Evolutionary conservation across 208 protist species (phyloP).

Genomic region (Wallacemonas sp.): DNA sequence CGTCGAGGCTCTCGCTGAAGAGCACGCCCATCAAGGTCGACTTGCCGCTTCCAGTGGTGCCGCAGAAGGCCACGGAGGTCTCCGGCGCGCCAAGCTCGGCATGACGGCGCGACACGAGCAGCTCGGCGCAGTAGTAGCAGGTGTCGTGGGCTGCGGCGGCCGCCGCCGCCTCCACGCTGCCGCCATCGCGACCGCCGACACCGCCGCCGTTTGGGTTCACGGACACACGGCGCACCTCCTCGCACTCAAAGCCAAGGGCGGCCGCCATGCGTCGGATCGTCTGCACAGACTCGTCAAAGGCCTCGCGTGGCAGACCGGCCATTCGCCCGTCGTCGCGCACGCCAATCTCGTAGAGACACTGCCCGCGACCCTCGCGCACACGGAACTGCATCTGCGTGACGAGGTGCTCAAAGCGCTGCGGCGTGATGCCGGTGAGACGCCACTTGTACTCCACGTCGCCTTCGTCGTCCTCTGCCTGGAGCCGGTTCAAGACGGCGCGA

Average conservation of each 20-base stretch:
- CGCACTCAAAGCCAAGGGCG: conserved; percentile 50
- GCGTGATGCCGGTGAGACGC: conserved; percentile 84
- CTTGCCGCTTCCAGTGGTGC: conserved; percentile 82
- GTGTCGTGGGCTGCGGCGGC: too few species aligned
- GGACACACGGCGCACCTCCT: neutral
- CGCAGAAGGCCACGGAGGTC: conserved; percentile 84
- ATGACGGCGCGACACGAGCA: conserved; percentile 75
- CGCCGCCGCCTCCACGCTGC: too few species aligned
- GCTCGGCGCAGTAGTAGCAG: conserved; percentile 82
- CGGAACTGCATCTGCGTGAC: conserved; percentile 95
- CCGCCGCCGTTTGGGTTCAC: neutral
- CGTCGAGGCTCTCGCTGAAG: conserved; percentile 69
- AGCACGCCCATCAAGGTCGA: conserved; percentile 85
- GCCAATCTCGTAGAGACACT: conserved; percentile 95
- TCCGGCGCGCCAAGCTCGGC: conserved; percentile 42
- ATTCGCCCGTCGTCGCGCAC: conserved; percentile 91
- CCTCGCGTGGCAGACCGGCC: conserved; percentile 65
- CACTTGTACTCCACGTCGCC: conserved; percentile 97
- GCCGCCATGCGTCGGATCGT: conserved; percentile 81
- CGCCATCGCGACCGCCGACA: neutral
- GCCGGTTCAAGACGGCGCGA: neutral
- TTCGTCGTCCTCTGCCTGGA: conserved; percentile 90
- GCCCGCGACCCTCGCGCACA: conserved; percentile 90
- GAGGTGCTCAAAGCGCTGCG: conserved; percentile 90
- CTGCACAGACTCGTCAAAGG: conserved; percentile 81